phyloP scores from a whole-genome alignment of 2,329 filamentous ascomycete species.

The Verticillium zaregamsianum region DNA sequence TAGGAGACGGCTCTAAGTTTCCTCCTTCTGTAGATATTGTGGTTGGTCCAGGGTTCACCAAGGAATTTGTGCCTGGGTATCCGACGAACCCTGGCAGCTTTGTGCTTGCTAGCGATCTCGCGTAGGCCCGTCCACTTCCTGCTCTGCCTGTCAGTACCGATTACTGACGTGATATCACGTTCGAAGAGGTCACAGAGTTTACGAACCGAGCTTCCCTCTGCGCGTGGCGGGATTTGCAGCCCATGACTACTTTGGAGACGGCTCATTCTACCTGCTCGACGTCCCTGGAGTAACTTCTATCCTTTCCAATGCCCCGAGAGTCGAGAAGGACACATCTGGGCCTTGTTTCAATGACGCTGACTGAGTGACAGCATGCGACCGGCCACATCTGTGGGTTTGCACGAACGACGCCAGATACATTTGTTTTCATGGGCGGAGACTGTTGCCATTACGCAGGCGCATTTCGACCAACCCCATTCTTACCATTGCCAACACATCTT shows the following conservation, averaged over 20 bases:
- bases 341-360: no score
- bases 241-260: conserved; percentile 36
- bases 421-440: conserved; percentile 18
- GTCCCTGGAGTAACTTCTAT: conserved; percentile 9
- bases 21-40: conserved; percentile 16
- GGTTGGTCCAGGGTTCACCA: conserved; percentile 17
- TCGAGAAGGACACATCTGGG: no score
- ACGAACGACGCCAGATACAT: conserved; percentile 12
- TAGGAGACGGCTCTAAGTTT: conserved; percentile 20
- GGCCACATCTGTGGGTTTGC: conserved; percentile 17
- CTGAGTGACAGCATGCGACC: conserved; percentile 7
- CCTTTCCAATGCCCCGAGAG: no score
- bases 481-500: background rate
- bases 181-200: background rate
- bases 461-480: conserved; percentile 4
- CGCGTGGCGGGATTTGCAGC: conserved; percentile 30
- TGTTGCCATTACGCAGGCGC: conserved; percentile 13
- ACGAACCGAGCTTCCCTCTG: conserved; percentile 14
- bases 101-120: conserved; percentile 5
- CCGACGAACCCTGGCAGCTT: conserved; percentile 6
- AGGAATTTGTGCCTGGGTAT: conserved; percentile 9
- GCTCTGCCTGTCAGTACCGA: no score
- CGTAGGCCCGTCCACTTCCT: background rate
- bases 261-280: conserved; percentile 35
- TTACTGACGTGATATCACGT: no score